Conservation (phyloP, 202 grass and related monocot species). For the Digitaria exilis region DNA sequence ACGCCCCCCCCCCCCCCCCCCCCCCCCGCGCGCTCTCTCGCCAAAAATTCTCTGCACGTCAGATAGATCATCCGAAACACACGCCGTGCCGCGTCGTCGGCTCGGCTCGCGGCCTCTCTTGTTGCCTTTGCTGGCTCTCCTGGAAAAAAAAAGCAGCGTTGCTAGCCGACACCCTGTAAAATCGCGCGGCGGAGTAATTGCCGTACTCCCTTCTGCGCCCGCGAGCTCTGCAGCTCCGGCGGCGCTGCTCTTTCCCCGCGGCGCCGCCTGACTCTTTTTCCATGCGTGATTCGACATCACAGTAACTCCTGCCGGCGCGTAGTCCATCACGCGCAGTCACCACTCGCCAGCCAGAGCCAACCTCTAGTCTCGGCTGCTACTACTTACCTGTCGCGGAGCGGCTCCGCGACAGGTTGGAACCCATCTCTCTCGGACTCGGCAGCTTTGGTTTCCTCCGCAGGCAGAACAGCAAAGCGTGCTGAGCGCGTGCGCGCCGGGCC, state of each 20-base stretch:
- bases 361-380: background rate
- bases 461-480: no score
- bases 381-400: slow-evolving; percentile 21
- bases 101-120: no score
- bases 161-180: slow-evolving; percentile 28
- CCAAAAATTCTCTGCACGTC: slow-evolving; percentile 16
- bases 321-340: background rate
- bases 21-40: no score
- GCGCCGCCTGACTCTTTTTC: background rate
- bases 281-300: background rate
- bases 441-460: background rate
- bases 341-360: background rate
- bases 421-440: background rate
- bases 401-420: background rate
- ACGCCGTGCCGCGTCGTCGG: slow-evolving; percentile 19
- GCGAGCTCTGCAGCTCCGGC: slow-evolving; percentile 20
- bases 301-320: slow-evolving; percentile 39
- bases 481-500: background rate
- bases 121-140: background rate
- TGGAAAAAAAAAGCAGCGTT: background rate
- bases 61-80: slow-evolving; percentile 7
- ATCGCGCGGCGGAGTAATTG: slow-evolving; percentile 24
- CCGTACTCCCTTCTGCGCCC: background rate
- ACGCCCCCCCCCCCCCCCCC: no score
- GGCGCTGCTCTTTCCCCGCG: background rate